Conservation (phyloP, 768 basidiomycete species). For the Podaxis rugospora region DNA sequence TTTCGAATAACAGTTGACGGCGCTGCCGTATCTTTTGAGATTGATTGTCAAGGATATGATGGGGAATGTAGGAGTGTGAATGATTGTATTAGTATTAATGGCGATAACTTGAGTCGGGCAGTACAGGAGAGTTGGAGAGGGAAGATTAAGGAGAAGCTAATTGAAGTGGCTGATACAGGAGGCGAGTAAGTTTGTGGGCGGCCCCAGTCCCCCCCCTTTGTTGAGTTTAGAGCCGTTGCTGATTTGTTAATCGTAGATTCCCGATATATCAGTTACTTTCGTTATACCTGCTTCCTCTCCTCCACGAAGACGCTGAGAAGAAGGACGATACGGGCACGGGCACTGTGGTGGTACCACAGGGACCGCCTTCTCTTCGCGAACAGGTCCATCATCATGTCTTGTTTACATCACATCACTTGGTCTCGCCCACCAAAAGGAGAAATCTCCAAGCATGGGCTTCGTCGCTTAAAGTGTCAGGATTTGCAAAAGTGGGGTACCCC, state of each 20-base stretch:
- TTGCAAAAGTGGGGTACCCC: constrained; percentile 73
- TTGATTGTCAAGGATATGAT: constrained; percentile 10
- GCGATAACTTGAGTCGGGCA: constrained; percentile 37
- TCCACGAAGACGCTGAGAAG: constrained; percentile 36
- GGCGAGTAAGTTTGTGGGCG: constrained; percentile 17
- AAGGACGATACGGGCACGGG: not conserved
- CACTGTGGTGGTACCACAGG: not conserved
- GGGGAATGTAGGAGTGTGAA: constrained; percentile 8
- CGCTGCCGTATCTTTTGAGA: constrained; percentile 7
- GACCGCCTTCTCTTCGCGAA: constrained; percentile 5
- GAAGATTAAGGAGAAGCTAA: constrained; percentile 31
- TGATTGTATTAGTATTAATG: constrained; percentile 29
- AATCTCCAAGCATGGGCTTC: constrained; percentile 53
- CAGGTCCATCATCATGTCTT: constrained; percentile 46
- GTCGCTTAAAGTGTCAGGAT: constrained; percentile 52
- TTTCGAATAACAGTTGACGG: constrained; percentile 11
- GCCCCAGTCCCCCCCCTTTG: not conserved
- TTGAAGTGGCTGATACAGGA: constrained; percentile 32
- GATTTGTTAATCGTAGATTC: constrained; percentile 36
- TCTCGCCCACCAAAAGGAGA: constrained; percentile 60
- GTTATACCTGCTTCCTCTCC: constrained; percentile 48
- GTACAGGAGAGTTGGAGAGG: constrained; percentile 49
- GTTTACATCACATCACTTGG: constrained; percentile 70
- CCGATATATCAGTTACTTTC: constrained; percentile 58
- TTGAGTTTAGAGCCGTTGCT: not conserved